A percentile compares a stretch with the other conserved stretches of the same genome.
These are phyloP conservation scores for Obba rivulosa DNA, from an alignment of 768 basidiomycete genomes.

Conservation along the genomic window DNA sequence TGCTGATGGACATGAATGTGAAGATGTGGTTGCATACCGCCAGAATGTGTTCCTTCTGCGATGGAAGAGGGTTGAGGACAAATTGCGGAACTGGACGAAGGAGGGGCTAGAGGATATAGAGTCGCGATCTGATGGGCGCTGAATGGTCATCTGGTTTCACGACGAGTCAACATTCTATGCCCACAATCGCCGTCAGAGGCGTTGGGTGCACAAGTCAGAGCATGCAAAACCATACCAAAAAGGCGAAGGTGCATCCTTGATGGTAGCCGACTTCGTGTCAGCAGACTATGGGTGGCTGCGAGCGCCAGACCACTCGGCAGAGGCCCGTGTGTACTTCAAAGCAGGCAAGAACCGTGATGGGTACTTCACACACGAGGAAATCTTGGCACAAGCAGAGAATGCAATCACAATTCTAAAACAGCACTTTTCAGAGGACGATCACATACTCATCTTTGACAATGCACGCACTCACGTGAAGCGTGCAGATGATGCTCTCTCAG, in stretches of 20 bases:
- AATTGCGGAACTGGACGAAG: conserved; percentile 23
- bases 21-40: conserved; percentile 32
- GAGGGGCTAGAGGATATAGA: background rate
- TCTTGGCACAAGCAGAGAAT: conserved; percentile 20
- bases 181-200: conserved; percentile 27
- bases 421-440: conserved; percentile 19
- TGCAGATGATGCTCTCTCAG: conserved; percentile 21
- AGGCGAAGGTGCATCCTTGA: conserved; percentile 32
- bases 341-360: too few species aligned
- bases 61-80: conserved; percentile 3
- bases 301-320: conserved; percentile 16
- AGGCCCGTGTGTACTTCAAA: conserved; percentile 19
- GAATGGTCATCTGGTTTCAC: conserved; percentile 24
- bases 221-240: conserved; percentile 26
- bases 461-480: conserved; percentile 23
- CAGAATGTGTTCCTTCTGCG: conserved; percentile 16
- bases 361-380: background rate
- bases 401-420: conserved; percentile 26
- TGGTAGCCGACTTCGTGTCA: conserved; percentile 30
- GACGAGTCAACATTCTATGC: conserved; percentile 37
- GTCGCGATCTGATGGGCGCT: conserved; percentile 12
- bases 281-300: conserved; percentile 26
- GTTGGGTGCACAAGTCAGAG: too few species aligned
- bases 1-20: conserved; percentile 32
- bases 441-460: conserved; percentile 28